Conservation (phyloP, 352 stramenopile genomes). For the Globisporangium rhizosaccharum region DNA sequence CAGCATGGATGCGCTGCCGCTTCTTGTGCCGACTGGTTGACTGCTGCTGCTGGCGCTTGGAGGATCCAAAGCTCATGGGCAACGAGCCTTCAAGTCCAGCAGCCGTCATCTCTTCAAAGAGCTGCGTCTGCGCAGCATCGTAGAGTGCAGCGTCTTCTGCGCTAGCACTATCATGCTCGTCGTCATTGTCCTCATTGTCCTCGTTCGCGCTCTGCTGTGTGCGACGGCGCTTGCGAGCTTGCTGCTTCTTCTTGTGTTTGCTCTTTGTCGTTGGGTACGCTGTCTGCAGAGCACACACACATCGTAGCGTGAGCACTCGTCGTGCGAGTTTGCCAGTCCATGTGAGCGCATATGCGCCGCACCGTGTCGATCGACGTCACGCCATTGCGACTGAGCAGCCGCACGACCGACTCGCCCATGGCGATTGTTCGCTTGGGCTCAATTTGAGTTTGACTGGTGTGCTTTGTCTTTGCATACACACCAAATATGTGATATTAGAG, state of each 20-base stretch:
- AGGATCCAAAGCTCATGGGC: slow-evolving; percentile 52
- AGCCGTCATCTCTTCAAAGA: slow-evolving; percentile 54
- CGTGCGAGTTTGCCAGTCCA: neutral
- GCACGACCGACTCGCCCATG: slow-evolving; percentile 24
- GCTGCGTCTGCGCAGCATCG: slow-evolving; percentile 41
- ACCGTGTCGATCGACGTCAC: slow-evolving; percentile 18
- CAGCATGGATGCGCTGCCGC: neutral
- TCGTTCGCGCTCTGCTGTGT: slow-evolving; percentile 2
- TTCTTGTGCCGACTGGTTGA: neutral
- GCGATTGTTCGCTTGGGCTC: too few species aligned
- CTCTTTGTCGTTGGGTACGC: neutral
- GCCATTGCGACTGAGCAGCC: slow-evolving; percentile 30
- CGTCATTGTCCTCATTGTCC: neutral
- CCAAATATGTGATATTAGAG: too few species aligned
- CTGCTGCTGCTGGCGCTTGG: neutral
- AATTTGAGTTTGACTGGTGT: too few species aligned
- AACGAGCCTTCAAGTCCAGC: slow-evolving; percentile 47
- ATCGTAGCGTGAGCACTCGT: neutral
- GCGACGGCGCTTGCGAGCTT: slow-evolving; percentile 21
- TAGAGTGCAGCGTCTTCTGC: slow-evolving; percentile 33
- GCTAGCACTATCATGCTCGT: slow-evolving; percentile 11
- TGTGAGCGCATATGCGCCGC: neutral
- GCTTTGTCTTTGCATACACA: neutral
- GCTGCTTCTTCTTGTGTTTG: slow-evolving; percentile 11
- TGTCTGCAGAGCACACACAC: neutral